phyloP scores from a whole-genome alignment of 805 yeast species.

The Saccharomycopsis sp. region DNA sequence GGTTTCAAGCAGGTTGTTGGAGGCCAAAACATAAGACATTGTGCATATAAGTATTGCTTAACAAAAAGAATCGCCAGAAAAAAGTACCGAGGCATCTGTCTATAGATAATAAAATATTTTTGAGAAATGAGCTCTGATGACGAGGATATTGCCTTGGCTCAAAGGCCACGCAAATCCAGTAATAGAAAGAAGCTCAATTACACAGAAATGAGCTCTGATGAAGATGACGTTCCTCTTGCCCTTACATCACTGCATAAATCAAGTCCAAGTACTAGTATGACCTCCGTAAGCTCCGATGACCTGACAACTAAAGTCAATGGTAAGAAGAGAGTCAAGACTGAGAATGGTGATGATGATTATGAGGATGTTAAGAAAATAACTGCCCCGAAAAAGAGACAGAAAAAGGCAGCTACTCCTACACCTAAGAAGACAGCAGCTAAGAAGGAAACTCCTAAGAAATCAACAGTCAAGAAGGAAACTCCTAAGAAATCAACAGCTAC shows the following conservation, averaged over 20 bases:
- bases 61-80: no score
- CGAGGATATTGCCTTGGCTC: slow-evolving; percentile 27
- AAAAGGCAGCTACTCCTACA: background rate
- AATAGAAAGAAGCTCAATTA: slow-evolving; percentile 20
- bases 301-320: slow-evolving; percentile 15
- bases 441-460: slow-evolving; percentile 4
- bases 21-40: no score
- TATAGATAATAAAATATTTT: no score
- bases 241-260: slow-evolving; percentile 9
- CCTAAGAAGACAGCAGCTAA: background rate
- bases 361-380: slow-evolving; percentile 20
- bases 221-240: slow-evolving; percentile 20
- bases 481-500: background rate
- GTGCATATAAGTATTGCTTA: no score
- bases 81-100: background rate
- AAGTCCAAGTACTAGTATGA: slow-evolving; percentile 14
- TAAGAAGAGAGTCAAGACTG: slow-evolving; percentile 10
- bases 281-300: slow-evolving; percentile 10
- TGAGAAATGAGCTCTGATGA: slow-evolving; percentile 21
- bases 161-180: slow-evolving; percentile 11
- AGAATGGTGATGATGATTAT: slow-evolving; percentile 15
- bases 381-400: background rate
- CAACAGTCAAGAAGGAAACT: slow-evolving; percentile 5
- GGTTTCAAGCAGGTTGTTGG: no score
- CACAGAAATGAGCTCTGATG: slow-evolving; percentile 13